Evolutionary conservation across 306 rosid species (phyloP), one percentile per base, ranked within the genome.

Genomic region (Acacia crassicarpa): DNA sequence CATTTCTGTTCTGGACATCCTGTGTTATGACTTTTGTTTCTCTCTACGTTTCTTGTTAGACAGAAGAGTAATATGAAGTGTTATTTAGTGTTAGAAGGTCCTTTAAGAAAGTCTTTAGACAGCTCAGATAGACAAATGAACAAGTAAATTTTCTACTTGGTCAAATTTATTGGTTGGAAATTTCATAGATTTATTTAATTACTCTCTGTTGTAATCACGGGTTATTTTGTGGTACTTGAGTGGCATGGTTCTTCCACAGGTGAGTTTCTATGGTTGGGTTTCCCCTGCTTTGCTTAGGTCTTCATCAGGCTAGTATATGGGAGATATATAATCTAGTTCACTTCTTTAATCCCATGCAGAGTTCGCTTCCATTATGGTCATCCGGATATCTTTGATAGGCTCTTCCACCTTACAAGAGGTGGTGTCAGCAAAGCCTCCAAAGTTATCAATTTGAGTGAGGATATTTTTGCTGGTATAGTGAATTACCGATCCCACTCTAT

Each of bases 361-460:
- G 99, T 95, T 80, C 99, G 99, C 41, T 95, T 95, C 88, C 99
- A 95, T 86, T 95, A 93, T 86, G 99, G 99, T n/a, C 99, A 95
- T 82, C 99, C 99, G 0, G 99, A 95, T 84, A 93, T 95, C 83
- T 95, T 95, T 77, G 99, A 95, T 86, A 89, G 99, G 87, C 91
- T 95, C 80, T 95, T 95, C 77, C 99, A 95, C 85, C 98, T 95
- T 74, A 89, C 97, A 45, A 90, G 99, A 88, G 99, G 99, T 70
- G 99, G 99, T 67, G 87, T 95, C 53, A 93, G 99, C 85, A 95
- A 95, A 89, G 99, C 99, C 53, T 95, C 99, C 51, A 95, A 93
- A 87, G 94, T 95, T 89, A 93, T 95, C 85, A 95, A 95, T 84
- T 83, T 95, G 94, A 95, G 99, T 76, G 99, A 95, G 92, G 99